Conservation (phyloP, 2,329 filamentous ascomycete species). For the Pestalotiopsis sp. region DNA sequence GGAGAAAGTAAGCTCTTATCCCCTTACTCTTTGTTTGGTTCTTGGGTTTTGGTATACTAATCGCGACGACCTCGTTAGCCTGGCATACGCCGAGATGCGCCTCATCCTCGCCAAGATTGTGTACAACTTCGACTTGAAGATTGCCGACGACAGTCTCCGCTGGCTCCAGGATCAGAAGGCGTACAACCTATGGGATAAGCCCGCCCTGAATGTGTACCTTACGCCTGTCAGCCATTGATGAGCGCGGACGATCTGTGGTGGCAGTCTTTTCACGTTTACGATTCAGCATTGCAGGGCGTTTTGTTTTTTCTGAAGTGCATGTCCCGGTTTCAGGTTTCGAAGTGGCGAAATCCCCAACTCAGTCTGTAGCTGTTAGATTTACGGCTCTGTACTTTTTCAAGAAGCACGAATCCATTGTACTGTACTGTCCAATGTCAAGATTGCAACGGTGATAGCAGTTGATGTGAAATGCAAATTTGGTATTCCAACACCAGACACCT, state of each 20-base stretch:
- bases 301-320: not conserved
- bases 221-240: constrained; percentile 15
- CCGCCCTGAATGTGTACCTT: constrained; percentile 27
- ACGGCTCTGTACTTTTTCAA: too few species aligned
- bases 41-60: not conserved
- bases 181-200: constrained; percentile 31
- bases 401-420: too few species aligned
- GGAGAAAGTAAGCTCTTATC: constrained; percentile 34
- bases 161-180: constrained; percentile 30
- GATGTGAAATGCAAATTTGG: too few species aligned
- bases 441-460: too few species aligned
- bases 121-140: constrained; percentile 35
- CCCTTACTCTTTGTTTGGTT: too few species aligned
- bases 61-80: constrained; percentile 18
- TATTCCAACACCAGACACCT: too few species aligned
- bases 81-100: constrained; percentile 39
- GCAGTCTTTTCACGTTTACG: not conserved
- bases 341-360: too few species aligned
- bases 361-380: too few species aligned
- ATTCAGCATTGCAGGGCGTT: not conserved
- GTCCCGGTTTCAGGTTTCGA: too few species aligned
- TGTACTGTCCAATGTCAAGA: too few species aligned
- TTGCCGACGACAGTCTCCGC: constrained; percentile 23
- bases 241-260: not conserved
- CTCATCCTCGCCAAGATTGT: constrained; percentile 35